Evolutionary conservation across 257 asterid genomes (phyloP), one percentile per base, ranked within the genome.

Genomic region (Coffea canephora): DNA sequence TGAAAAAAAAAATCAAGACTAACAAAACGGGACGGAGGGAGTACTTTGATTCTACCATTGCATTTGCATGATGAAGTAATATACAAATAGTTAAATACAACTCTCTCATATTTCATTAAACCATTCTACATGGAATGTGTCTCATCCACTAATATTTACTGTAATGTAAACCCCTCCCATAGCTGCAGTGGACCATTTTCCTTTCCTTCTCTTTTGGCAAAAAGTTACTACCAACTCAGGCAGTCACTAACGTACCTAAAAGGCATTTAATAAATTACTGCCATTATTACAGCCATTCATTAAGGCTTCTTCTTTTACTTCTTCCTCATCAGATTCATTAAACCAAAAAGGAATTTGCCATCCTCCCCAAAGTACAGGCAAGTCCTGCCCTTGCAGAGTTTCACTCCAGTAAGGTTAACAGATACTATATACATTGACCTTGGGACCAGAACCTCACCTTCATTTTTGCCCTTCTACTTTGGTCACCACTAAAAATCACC

Each of bases 391-490:
- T 8, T 16, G 49, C 80, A 77, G 74, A 77, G 41, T 54, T 68
- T 66, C 66, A 48, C 49, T 48, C 34, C 80, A 77, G 43, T 31
- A 18, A 5, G 43, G 43, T 3, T 49, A 12, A 31, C 34, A 50
- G 50, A 27, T 27, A 27, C 9, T 5, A 77, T 9, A 27, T 31
- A 10, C 50, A 50, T 50, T 77, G 23, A 49, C 65, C 25, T 49
- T 50, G 65, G 74, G 74, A 67, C 74, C 80, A 77, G 75, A 34
- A 50, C 80, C 68, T 50, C 57, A 65, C 31, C 66, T 50, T 49
- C 73, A 64, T 2, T 9, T 8, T 64, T 6, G 8, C 15, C 15
- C 1, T 61, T 62, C 19, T 52, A 64, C 12, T 62, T n/a, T 25
- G 39, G 34, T 76, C 79, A 64, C 45, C 79, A 8, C 13, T 64